Evolutionary conservation across 495 filamentous ascomycete species (phyloP), one percentile per base, ranked within the genome.

Genomic region (Hyaloscypha finlandica): DNA sequence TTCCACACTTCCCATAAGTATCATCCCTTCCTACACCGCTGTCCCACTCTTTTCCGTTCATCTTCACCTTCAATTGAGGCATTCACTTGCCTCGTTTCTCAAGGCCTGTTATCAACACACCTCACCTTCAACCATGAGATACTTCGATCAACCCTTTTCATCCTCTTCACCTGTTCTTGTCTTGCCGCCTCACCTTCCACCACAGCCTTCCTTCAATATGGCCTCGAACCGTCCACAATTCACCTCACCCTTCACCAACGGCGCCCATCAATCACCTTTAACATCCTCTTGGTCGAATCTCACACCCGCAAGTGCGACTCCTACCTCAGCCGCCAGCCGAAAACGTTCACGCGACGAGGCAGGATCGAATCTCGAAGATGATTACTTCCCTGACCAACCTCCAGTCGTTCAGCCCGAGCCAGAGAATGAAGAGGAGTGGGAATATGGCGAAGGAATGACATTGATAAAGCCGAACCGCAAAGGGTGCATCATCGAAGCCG

Each of bases 391-490:
- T 33, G 52, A 79, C 57, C 75, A 79, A 63, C 77, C 80, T 59
- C 65, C 80, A 52, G 68, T 67, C 16, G 71, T 79, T 67, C 71
- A 74, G 31, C 61, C 73, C 53, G 76, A 77, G 25, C 75, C 79
- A 37, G 83, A 86, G 71, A 74, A 80, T 52, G 85, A 83, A 74
- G 81, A 82, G 65, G 84, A 81, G 69, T 87, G 81, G 83, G 68
- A 80, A 67, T 91, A 91, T 71, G 91, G 90, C 65, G 86, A 88
- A 60, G 90, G 90, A 57, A 93, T 93, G 89, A 85, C 85, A 3
- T 83, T 92, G 66, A 83, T 92, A 76, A 91, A 92, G 71, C 89
- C 89, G 14, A 81, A 78, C 58, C 70, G 74, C 22, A 84, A 83
- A 35, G 84, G 85, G 66, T 85, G 88, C 66, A 80, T 86, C 31